Percentiles rank a stretch among this genome's conserved stretches.
Evolutionary conservation across 257 asterid genomes (phyloP).

Genomic region (Solanum rostratum): DNA sequence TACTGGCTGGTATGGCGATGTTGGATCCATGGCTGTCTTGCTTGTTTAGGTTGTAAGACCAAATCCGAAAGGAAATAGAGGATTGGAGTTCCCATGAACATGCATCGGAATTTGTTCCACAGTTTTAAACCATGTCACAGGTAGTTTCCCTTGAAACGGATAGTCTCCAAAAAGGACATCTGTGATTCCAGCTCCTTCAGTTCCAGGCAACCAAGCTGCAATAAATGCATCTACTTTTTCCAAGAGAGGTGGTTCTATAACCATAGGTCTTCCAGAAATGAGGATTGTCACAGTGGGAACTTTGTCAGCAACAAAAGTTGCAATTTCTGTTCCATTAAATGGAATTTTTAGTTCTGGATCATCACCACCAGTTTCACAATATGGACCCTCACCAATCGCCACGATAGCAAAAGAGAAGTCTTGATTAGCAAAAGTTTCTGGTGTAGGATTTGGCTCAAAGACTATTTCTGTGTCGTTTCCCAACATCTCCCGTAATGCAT

Average conservation of each 20-base stretch:
- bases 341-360: slow-evolving; percentile 48
- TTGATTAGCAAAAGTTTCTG: slow-evolving; percentile 19
- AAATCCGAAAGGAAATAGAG: slow-evolving; percentile 65
- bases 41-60: slow-evolving; percentile 36
- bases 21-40: background rate
- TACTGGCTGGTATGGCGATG: background rate
- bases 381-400: slow-evolving; percentile 74
- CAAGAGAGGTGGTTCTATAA: slow-evolving; percentile 34
- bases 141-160: slow-evolving; percentile 63
- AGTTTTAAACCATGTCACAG: slow-evolving; percentile 56
- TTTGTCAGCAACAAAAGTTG: slow-evolving; percentile 31
- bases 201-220: slow-evolving; percentile 92
- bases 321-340: slow-evolving; percentile 41
- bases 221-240: slow-evolving; percentile 56
- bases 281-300: slow-evolving; percentile 53
- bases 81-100: slow-evolving; percentile 33
- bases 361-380: slow-evolving; percentile 67
- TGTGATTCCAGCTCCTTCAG: slow-evolving; percentile 56
- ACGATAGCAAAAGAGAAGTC: slow-evolving; percentile 59
- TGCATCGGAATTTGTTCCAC: slow-evolving; percentile 61
- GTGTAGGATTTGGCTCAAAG: slow-evolving; percentile 49
- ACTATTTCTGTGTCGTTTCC: slow-evolving; percentile 46
- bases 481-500: slow-evolving; percentile 47
- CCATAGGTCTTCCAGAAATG: slow-evolving; percentile 74
- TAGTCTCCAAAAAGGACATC: slow-evolving; percentile 76